phyloP scores from a whole-genome alignment of 108 stramenopile genomes.

The Stephanodiscus triporus region DNA sequence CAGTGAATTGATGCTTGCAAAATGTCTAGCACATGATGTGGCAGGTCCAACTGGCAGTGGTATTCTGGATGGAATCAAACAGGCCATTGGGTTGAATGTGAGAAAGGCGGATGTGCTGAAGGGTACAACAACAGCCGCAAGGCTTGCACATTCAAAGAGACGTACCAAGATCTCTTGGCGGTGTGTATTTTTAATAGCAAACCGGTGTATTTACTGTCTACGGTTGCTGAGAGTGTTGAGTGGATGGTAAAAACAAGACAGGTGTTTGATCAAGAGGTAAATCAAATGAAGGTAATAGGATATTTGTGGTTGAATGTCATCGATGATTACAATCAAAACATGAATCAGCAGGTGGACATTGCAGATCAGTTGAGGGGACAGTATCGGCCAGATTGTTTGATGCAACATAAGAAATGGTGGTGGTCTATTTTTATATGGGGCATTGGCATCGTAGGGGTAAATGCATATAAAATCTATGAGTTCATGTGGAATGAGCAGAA shows the following conservation, averaged over 20 bases:
- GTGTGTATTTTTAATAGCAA: slow-evolving; percentile 29
- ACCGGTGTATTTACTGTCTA: slow-evolving; percentile 32
- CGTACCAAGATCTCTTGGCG: slow-evolving; percentile 18
- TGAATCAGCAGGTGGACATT: slow-evolving; percentile 31
- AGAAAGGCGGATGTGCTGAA: too few species aligned
- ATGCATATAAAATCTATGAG: slow-evolving; percentile 27
- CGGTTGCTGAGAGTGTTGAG: slow-evolving; percentile 12
- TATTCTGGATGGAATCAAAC: neutral
- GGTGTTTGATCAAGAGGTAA: slow-evolving; percentile 4
- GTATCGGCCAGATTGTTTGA: slow-evolving; percentile 27
- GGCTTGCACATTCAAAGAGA: neutral
- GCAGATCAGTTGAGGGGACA: slow-evolving; percentile 32
- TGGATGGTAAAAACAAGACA: slow-evolving; percentile 34
- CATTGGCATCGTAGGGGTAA: slow-evolving; percentile 9
- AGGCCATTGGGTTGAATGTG: neutral
- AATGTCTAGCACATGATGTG: slow-evolving; percentile 2
- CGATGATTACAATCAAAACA: slow-evolving; percentile 36
- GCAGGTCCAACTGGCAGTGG: neutral
- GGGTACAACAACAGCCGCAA: slow-evolving; percentile 18
- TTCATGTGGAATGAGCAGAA: slow-evolving; percentile 10
- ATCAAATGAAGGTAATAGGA: neutral
- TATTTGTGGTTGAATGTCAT: slow-evolving; percentile 30
- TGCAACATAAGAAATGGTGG: too few species aligned
- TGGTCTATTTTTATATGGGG: too few species aligned
- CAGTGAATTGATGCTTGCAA: neutral